Conservation (phyloP, 1,284 basidiomycete genomes). For the Wolfiporia cocos region DNA sequence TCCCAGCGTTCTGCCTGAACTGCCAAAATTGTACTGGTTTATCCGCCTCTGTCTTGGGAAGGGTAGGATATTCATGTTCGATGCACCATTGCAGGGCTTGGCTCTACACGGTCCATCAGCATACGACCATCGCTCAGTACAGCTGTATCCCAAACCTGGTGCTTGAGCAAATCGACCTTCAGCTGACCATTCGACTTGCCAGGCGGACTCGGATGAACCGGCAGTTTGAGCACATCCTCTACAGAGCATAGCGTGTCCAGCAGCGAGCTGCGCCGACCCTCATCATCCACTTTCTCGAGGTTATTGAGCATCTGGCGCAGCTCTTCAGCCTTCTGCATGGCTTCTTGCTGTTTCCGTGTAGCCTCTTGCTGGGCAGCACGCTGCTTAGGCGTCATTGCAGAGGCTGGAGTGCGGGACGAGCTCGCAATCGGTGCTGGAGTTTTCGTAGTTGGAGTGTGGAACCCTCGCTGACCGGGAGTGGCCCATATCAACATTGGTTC, state of each 20-base stretch:
- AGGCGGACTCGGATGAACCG: slow-evolving; percentile 63
- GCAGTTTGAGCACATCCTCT: slow-evolving; percentile 64
- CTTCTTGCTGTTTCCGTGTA: slow-evolving; percentile 45
- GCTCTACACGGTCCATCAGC: slow-evolving; percentile 34
- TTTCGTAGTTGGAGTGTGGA: slow-evolving; percentile 26
- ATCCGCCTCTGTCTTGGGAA: slow-evolving; percentile 62
- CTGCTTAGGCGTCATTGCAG: background rate
- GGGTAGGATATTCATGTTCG: slow-evolving; percentile 63
- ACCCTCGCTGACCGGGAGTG: slow-evolving; percentile 60
- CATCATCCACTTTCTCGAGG: slow-evolving; percentile 74
- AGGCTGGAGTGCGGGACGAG: slow-evolving; percentile 8
- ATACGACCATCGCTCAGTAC: slow-evolving; percentile 1
- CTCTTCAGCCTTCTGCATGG: slow-evolving; percentile 53
- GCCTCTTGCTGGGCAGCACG: slow-evolving; percentile 27
- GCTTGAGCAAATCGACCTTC: slow-evolving; percentile 67
- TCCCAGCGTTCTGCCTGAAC: slow-evolving; percentile 44
- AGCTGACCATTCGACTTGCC: slow-evolving; percentile 58
- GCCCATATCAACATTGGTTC: slow-evolving; percentile 72
- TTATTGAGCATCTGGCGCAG: slow-evolving; percentile 57
- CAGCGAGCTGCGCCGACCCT: slow-evolving; percentile 62
- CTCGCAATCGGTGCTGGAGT: background rate
- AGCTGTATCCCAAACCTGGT: slow-evolving; percentile 49
- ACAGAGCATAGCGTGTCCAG: slow-evolving; percentile 63
- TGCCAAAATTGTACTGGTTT: slow-evolving; percentile 88
- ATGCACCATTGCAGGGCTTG: slow-evolving; percentile 81